Evolutionary conservation across 208 protist species (phyloP), one percentile per base, ranked within the genome.

Genomic region (Acanthamoeba quina): DNA sequence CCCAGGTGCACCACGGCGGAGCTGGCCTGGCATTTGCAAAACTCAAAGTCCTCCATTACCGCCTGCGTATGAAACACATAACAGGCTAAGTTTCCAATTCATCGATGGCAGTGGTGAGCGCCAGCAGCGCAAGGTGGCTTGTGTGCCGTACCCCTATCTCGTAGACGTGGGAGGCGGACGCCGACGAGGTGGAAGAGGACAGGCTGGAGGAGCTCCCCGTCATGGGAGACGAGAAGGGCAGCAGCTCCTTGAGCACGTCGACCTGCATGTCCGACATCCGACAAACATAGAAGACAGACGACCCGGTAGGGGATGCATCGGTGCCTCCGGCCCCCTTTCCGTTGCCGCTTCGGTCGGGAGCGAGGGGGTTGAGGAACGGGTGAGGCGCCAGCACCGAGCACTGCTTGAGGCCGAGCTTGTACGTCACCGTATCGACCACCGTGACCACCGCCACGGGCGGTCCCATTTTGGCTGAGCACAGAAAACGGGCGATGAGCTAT

Each of bases 351-450:
- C 31, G 26, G 66, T 37, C 66, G 66, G 26, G 66, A 74, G 26
- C 26, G 26, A 74, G 66, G n/a, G 13, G 26, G 66, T 74, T 74
- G n/a, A 74, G 26, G 31, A 31, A 17, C 26, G 66, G 66, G 26
- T 74, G 66, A 74, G 66, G 66, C 7, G 66, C 66, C 66, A 74
- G 26, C 26, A 74, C 29, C 13, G 66, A 74, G 26, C 66, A 74
- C 66, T 74, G 66, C 26, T 74, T 74, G 29, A 74, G 31, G 26
- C 66, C 66, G 66, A 74, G 66, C 66, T 74, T 74, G 66, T 74
- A 74, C 31, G 31, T 37, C 66, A 74, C 66, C 9, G 66, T 74
- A n/a, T 74, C 66, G 31, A 31, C 66, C 24, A 74, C 66, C 66
- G 13, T 74, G 66, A 37, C 66, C 31, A 74, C 66, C 66, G 66